These are phyloP conservation scores for Clarireedia monteithiana DNA, from an alignment of 2,329 filamentous ascomycete species.

Conservation along the genomic window DNA sequence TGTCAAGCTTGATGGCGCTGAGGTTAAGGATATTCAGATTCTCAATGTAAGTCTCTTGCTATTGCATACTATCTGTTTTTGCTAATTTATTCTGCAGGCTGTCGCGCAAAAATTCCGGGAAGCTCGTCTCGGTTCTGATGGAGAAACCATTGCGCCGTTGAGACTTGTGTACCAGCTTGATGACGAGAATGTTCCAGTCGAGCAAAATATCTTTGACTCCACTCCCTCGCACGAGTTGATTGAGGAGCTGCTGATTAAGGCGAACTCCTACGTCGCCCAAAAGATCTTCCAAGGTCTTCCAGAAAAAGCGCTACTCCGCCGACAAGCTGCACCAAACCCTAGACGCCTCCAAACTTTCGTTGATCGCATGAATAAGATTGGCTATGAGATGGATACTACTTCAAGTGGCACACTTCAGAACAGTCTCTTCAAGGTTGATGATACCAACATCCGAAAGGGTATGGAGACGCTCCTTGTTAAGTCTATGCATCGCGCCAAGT, in stretches of 20 bases:
- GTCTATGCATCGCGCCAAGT: slow-evolving; percentile 93
- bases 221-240: slow-evolving; percentile 85
- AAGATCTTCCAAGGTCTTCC: slow-evolving; percentile 72
- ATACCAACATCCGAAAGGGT: slow-evolving; percentile 84
- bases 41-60: slow-evolving; percentile 50
- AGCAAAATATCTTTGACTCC: slow-evolving; percentile 92
- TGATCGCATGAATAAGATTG: slow-evolving; percentile 86
- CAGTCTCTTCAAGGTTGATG: slow-evolving; percentile 88
- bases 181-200: slow-evolving; percentile 95
- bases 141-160: slow-evolving; percentile 73
- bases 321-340: slow-evolving; percentile 77
- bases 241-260: slow-evolving; percentile 91
- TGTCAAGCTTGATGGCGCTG: slow-evolving; percentile 56
- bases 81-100: slow-evolving; percentile 39
- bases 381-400: slow-evolving; percentile 80
- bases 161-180: slow-evolving; percentile 89
- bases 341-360: slow-evolving; percentile 85
- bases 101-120: slow-evolving; percentile 89
- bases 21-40: slow-evolving; percentile 70
- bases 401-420: slow-evolving; percentile 90
- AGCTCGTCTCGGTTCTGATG: slow-evolving; percentile 71
- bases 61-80: neutral
- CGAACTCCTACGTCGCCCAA: slow-evolving; percentile 82
- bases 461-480: slow-evolving; percentile 96
- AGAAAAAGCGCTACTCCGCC: slow-evolving; percentile 86